A percentile compares a stretch with the other conserved stretches of the same genome.
phyloP scores from a whole-genome alignment of 176 grass and related monocot species.

The Luzula sylvatica region DNA sequence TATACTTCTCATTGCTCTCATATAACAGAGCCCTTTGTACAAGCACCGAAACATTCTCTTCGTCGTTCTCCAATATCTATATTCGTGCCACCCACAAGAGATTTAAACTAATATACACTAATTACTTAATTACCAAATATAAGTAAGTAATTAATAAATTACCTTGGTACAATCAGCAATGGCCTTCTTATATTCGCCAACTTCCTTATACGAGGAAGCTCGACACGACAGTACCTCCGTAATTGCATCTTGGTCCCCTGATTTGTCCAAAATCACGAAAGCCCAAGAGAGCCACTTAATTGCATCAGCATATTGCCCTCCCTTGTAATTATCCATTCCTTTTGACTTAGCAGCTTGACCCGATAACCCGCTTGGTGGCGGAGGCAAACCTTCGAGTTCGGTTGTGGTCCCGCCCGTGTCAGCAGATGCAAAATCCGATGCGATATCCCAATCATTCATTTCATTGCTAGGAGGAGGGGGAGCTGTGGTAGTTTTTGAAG shows the following conservation, averaged over 20 bases:
- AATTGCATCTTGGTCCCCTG: constrained; percentile 43
- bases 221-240: constrained; percentile 79
- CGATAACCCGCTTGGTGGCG: constrained; percentile 67
- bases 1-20: constrained; percentile 93
- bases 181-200: constrained; percentile 99
- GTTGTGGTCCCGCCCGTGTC: constrained; percentile 50
- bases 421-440: constrained; percentile 46
- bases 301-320: constrained; percentile 90
- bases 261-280: constrained; percentile 64
- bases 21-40: constrained; percentile 90
- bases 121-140: background rate
- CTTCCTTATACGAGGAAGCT: constrained; percentile 97
- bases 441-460: constrained; percentile 79
- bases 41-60: constrained; percentile 64
- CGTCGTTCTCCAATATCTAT: constrained; percentile 73
- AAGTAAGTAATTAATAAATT: background rate
- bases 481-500: constrained; percentile 34
- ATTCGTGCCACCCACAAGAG: background rate
- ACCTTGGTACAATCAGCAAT: constrained; percentile 99
- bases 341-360: constrained; percentile 55
- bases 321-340: constrained; percentile 93
- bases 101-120: background rate
- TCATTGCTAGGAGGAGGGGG: constrained; percentile 41
- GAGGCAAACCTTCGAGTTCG: constrained; percentile 76
- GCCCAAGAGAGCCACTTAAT: constrained; percentile 99